Base-by-base conservation (phyloP, 768 basidiomycete species). In the Panaeolus cyanescens region DNA sequence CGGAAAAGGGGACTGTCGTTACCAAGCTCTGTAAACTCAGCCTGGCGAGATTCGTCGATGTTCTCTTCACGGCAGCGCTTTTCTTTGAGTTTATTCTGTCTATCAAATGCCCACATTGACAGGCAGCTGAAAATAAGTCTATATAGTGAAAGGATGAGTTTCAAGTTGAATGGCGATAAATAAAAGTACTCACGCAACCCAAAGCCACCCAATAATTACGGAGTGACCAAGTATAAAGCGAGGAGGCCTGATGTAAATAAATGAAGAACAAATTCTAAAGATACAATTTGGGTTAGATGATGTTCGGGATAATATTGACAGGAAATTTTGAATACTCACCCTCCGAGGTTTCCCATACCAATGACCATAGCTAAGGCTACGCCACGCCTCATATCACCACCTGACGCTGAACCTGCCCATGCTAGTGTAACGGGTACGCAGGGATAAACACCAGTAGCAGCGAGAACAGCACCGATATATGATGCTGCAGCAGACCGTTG, bases 391-490 rank as follows among this genome's bases (percentile, higher is more conserved):
- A 86, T 89, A 60, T 88, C 86, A 0, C 89, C 89, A 1, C 82
- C 73, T 33, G 54, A n/a, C 31, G 37, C 28, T 42, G 37, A 25
- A n/a, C 65, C 76, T 15, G 54, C 88, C 89, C 89, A 91, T 28
- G 85, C 78, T 12, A 88, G 74, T 1, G 87, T 69, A 10, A 84
- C 87, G 10, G 90, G 87, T 62, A 87, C 79, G 0, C 79, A 75
- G 1, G 85, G 79, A 62, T 87, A 90, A 39, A 79, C 79, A 15
- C 90, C 90, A 0, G 79, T 77, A 7, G 90, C 87, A 25, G 82
- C 80, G 58, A 91, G 82, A 77, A 87, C 91, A 0, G 85, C 89
- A 0, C 88, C 90, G 63, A 90, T 87, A 69, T 91, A 91, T 71
- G 91, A 90, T 25, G 76, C 84, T 0, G 86, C 84, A 45, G 69